phyloP scores from a whole-genome alignment of 202 grass and related monocot species.

The Musa balbisiana region DNA sequence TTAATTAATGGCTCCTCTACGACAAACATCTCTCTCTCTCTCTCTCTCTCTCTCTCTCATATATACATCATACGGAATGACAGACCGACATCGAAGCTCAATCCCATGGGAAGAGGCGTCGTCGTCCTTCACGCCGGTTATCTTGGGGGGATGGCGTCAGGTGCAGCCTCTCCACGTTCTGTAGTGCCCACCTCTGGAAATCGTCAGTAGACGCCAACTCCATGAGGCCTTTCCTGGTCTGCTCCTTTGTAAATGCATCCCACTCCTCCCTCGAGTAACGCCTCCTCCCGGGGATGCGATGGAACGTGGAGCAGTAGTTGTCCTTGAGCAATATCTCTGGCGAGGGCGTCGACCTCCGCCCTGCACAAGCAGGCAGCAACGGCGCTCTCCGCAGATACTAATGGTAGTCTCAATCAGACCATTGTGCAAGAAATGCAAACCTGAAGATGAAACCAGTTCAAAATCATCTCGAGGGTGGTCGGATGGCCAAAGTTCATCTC shows the following conservation, averaged over 20 bases:
- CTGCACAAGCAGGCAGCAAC: constrained; percentile 18
- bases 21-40: no score
- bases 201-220: constrained; percentile 60
- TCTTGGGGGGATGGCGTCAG: constrained; percentile 33
- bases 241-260: constrained; percentile 54
- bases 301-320: constrained; percentile 65
- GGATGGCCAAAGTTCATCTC: no score
- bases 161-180: constrained; percentile 57
- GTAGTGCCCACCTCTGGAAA: constrained; percentile 67
- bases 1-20: no score
- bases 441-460: no score
- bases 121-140: not conserved
- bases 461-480: no score
- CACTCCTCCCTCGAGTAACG: constrained; percentile 68
- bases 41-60: no score
- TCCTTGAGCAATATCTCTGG: constrained; percentile 28
- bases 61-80: no score
- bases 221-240: constrained; percentile 55
- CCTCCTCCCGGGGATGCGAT: constrained; percentile 54
- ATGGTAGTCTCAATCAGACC: no score
- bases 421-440: no score
- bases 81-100: not conserved
- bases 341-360: constrained; percentile 17
- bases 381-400: not conserved
- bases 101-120: not conserved